Percentiles rank a stretch among this genome's conserved stretches.
These are phyloP conservation scores for Silene noctiflora DNA, from an alignment of 179 eudicot species.

Conservation along the genomic window DNA sequence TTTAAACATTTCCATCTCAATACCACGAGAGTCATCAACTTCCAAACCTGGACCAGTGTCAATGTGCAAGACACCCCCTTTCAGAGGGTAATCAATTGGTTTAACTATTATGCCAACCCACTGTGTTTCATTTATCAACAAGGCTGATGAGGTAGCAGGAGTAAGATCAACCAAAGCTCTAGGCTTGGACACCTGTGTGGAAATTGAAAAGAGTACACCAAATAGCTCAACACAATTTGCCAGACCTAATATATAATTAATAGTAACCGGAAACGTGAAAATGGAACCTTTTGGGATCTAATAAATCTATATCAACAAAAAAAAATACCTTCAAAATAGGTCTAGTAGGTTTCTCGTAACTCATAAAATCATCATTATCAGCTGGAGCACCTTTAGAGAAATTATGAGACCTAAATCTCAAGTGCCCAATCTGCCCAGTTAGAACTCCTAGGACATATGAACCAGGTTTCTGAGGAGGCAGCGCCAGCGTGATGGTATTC, in stretches of 20 bases:
- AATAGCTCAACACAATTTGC: constrained; percentile 13
- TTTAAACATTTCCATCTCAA: constrained; percentile 70
- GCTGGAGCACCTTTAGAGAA: constrained; percentile 91
- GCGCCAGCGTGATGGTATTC: constrained; percentile 65
- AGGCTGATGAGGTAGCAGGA: constrained; percentile 93
- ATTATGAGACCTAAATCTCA: constrained; percentile 98
- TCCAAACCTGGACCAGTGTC: constrained; percentile 92
- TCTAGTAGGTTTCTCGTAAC: constrained; percentile 96
- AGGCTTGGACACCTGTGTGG: constrained; percentile 74
- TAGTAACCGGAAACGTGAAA: constrained; percentile 14
- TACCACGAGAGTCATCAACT: constrained; percentile 55
- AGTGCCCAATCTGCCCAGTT: constrained; percentile 94
- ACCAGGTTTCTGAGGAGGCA: constrained; percentile 98
- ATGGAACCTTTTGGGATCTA: not conserved
- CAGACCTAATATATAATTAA: constrained; percentile 11
- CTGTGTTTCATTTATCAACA: constrained; percentile 89
- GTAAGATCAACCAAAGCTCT: constrained; percentile 94
- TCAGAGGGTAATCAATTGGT: constrained; percentile 89
- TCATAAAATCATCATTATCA: constrained; percentile 97
- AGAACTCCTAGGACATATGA: constrained; percentile 96
- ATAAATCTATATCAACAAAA: not conserved
- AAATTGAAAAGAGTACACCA: constrained; percentile 27
- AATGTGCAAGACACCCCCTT: constrained; percentile 80
- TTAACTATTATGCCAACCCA: constrained; percentile 91
- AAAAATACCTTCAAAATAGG: constrained; percentile 80